Conservation (phyloP, 805 yeast species). For the Ascoidea rubescens region DNA sequence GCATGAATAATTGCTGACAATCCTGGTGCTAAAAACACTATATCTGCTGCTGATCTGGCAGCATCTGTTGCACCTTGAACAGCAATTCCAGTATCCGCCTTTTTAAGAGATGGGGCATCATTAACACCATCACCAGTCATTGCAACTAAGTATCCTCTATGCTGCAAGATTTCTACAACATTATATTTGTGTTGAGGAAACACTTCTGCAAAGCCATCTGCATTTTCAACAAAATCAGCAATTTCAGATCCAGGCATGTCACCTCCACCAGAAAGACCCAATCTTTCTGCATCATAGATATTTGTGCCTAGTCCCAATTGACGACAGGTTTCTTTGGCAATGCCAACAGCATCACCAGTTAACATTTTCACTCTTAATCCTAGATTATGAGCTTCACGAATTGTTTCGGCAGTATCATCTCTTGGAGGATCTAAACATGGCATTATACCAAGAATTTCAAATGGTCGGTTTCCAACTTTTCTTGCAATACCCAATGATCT, state of each 20-base stretch:
- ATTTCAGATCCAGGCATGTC: conserved; percentile 69
- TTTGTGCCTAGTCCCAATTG: conserved; percentile 94
- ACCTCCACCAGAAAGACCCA: conserved; percentile 93
- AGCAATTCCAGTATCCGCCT: conserved; percentile 87
- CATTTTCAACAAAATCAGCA: conserved; percentile 64
- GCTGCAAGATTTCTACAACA: conserved; percentile 50
- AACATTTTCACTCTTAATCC: conserved; percentile 96
- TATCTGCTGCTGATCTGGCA: conserved; percentile 27
- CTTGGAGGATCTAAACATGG: conserved; percentile 99
- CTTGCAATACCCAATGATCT: conserved; percentile 97
- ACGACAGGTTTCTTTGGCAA: conserved; percentile 96
- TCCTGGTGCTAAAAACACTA: conserved; percentile 40
- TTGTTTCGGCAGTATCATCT: conserved; percentile 94
- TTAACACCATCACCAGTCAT: conserved; percentile 64
- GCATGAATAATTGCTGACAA: conserved; percentile 49
- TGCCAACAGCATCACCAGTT: conserved; percentile 99
- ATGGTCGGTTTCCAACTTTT: conserved; percentile 96
- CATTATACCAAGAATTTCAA: conserved; percentile 97
- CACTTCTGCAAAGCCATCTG: conserved; percentile 84
- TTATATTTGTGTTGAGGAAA: conserved; percentile 59
- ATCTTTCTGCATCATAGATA: conserved; percentile 93
- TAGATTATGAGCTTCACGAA: conserved; percentile 76
- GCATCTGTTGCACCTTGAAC: conserved; percentile 30
- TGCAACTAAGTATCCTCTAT: conserved; percentile 53
- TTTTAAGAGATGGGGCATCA: conserved; percentile 56